Conservation (phyloP, 1,139 yeast genomes). For the Suhomyces maxii region DNA sequence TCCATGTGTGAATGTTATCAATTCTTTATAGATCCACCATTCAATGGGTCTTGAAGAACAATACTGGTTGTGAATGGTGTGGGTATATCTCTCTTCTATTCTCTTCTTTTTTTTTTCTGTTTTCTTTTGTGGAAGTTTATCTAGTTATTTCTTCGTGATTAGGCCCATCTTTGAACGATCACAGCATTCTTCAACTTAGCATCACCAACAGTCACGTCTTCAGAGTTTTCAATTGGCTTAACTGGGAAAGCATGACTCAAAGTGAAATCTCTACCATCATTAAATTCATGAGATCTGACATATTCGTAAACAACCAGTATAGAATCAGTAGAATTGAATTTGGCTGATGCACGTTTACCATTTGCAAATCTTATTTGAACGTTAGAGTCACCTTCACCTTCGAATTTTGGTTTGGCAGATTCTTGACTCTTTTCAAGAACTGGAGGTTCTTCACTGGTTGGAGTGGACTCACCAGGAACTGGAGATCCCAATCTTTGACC, state of each 20-base stretch:
- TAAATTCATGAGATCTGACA: constrained; percentile 51
- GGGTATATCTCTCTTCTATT: neutral
- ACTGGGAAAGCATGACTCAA: constrained; percentile 86
- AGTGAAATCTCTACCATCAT: constrained; percentile 54
- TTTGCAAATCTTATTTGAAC: constrained; percentile 86
- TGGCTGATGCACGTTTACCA: constrained; percentile 68
- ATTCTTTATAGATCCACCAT: too few species aligned
- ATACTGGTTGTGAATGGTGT: too few species aligned
- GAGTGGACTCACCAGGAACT: constrained; percentile 63
- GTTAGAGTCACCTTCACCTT: constrained; percentile 64
- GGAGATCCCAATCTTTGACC: constrained; percentile 95
- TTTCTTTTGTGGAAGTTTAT: neutral
- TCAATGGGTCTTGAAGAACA: too few species aligned
- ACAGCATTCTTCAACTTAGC: constrained; percentile 83
- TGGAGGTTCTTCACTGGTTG: constrained; percentile 10
- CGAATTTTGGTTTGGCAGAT: constrained; percentile 23
- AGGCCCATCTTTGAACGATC: constrained; percentile 81
- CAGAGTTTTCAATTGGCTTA: constrained; percentile 61
- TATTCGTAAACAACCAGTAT: constrained; percentile 70
- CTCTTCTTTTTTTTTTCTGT: neutral
- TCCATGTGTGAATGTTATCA: too few species aligned
- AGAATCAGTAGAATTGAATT: constrained; percentile 64
- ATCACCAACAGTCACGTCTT: constrained; percentile 56
- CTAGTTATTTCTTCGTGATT: neutral
- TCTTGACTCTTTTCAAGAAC: constrained; percentile 12